Percentiles rank a stretch among this genome's conserved stretches.
Conservation (phyloP, 2,329 filamentous ascomycete species). For the Colletotrichum sidae region DNA sequence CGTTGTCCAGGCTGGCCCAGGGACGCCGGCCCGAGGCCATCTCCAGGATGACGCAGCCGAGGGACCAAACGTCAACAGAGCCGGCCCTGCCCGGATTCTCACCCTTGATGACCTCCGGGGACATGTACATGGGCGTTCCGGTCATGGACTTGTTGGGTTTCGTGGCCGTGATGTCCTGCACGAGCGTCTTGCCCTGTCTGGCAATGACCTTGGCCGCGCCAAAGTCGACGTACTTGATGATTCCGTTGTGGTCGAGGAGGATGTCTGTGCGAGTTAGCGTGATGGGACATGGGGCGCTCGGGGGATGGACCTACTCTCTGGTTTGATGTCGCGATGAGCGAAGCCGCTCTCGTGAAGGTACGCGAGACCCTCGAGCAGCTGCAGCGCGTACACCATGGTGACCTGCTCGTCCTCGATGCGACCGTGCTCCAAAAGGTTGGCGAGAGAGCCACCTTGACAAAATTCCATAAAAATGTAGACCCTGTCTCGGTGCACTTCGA, state of each 20-base stretch:
- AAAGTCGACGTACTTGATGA: conserved; percentile 99
- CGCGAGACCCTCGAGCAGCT: conserved; percentile 91
- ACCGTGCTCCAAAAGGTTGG: conserved; percentile 90
- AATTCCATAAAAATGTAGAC: conserved; percentile 99
- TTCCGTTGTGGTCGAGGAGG: conserved; percentile 94
- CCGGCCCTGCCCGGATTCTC: conserved; percentile 83
- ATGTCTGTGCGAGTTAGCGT: conserved; percentile 71
- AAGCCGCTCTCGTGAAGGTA: conserved; percentile 94
- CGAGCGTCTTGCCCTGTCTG: conserved; percentile 88
- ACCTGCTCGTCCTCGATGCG: conserved; percentile 98
- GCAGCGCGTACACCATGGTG: conserved; percentile 94
- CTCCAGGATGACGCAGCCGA: conserved; percentile 96
- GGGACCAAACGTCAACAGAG: conserved; percentile 93
- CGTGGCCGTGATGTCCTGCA: conserved; percentile 70
- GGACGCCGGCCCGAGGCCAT: conserved; percentile 96
- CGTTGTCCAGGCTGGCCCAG: conserved; percentile 96
- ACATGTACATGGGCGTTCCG: conserved; percentile 99
- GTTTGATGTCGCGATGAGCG: conserved; percentile 97
- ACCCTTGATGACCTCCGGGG: conserved; percentile 96
- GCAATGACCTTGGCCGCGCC: conserved; percentile 97
- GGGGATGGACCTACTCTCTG: conserved; percentile 77
- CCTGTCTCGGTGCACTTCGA: conserved; percentile 97
- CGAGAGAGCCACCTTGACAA: conserved; percentile 93
- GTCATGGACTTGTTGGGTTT: conserved; percentile 91
- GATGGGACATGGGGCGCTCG: not conserved